Evolutionary conservation across 192 early-diverging fungal genomes (phyloP).

Genomic region (Lunasporangiospora selenospora): DNA sequence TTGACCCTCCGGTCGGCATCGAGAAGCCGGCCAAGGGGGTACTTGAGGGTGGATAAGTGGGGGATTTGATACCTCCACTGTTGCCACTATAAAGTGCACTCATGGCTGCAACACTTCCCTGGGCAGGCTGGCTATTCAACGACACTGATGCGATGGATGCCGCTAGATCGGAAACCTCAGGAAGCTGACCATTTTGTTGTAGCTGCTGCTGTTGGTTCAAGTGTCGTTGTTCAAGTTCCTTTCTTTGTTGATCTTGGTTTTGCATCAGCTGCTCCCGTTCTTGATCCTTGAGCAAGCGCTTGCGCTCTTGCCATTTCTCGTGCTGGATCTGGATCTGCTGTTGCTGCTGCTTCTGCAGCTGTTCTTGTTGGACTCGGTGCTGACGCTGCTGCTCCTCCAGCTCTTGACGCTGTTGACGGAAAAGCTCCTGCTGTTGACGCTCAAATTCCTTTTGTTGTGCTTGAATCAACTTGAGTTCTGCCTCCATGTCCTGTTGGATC

Average conservation of each 20-base stretch:
- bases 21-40: no score
- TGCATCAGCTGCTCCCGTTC: conserved; percentile 19
- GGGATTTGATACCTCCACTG: no score
- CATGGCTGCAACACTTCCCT: no score
- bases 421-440: conserved; percentile 29
- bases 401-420: conserved; percentile 9
- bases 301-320: conserved; percentile 45
- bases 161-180: background rate
- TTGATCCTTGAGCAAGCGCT: conserved; percentile 40
- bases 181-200: conserved; percentile 22
- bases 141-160: conserved; percentile 5
- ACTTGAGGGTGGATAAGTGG: no score
- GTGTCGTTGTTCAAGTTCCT: conserved; percentile 30
- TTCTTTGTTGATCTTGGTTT: conserved; percentile 11
- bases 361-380: conserved; percentile 30
- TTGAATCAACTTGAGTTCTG: conserved; percentile 37
- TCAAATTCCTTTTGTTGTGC: conserved; percentile 44
- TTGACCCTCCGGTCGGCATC: no score
- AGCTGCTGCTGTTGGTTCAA: conserved; percentile 16
- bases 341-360: conserved; percentile 32
- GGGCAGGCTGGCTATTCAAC: background rate
- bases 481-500: conserved; percentile 26
- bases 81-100: no score
- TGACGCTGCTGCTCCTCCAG: conserved; percentile 41
- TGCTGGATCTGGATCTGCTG: conserved; percentile 40